Evolutionary conservation across 345 rosid genomes (phyloP).

Genomic region (Citrus australasica): DNA sequence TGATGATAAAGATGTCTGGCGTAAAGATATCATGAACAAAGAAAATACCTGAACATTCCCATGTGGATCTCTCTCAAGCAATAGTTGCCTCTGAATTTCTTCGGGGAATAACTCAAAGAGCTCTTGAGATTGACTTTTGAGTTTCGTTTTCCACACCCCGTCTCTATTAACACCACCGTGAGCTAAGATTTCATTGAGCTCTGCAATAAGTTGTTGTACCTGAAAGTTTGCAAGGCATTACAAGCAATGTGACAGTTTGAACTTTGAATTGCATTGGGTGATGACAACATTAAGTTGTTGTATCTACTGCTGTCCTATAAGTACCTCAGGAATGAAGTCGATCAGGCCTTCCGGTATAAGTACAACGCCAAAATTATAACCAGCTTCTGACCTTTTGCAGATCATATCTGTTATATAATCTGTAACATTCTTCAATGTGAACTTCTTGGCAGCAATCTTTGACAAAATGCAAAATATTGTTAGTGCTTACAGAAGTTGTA

Average conservation of each 20-base stretch:
- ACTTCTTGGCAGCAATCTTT: constrained; percentile 40
- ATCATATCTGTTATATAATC: constrained; percentile 33
- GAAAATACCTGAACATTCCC: constrained; percentile 43
- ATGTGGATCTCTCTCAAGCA: constrained; percentile 46
- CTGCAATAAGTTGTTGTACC: constrained; percentile 53
- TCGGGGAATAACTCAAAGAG: constrained; percentile 39
- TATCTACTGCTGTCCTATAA: not conserved
- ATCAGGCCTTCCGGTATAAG: constrained; percentile 58
- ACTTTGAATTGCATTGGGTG: not conserved
- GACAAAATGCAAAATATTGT: not conserved
- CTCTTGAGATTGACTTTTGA: constrained; percentile 26
- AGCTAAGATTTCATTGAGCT: constrained; percentile 50
- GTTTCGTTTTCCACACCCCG: constrained; percentile 41
- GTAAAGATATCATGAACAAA: not conserved
- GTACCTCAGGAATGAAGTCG: constrained; percentile 59
- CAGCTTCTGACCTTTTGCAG: constrained; percentile 34
- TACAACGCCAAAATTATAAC: constrained; percentile 48
- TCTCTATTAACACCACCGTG: constrained; percentile 27
- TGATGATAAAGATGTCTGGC: not conserved
- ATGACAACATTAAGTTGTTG: not conserved
- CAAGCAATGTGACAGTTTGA: not conserved
- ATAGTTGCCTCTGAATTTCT: constrained; percentile 39
- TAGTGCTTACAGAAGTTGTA: not conserved
- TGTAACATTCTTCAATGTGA: constrained; percentile 36
- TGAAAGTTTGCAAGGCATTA: constrained; percentile 8